phyloP scores from a whole-genome alignment of 176 grass and related monocot genomes.

The Aegilops umbellulata region DNA sequence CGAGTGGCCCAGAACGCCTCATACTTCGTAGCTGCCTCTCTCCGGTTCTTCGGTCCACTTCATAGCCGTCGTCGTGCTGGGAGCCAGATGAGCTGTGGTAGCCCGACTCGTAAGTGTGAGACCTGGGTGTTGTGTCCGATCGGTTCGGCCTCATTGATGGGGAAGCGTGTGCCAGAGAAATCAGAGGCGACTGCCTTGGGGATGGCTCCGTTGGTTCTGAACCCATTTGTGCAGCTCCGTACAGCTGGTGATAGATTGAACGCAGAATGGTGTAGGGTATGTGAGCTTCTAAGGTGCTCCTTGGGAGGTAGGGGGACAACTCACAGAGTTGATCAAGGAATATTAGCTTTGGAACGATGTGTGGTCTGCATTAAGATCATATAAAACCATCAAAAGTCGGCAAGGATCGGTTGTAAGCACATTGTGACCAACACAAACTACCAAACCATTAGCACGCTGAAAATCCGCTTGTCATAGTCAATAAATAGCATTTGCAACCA shows the following conservation, averaged over 20 bases:
- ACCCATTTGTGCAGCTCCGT: slow-evolving; percentile 49
- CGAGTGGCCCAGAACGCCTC: slow-evolving; percentile 80
- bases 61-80: slow-evolving; percentile 58
- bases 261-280: slow-evolving; percentile 91
- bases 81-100: slow-evolving; percentile 52
- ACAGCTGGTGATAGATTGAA: slow-evolving; percentile 81
- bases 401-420: neutral
- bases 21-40: slow-evolving; percentile 66
- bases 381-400: neutral
- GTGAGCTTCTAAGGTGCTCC: slow-evolving; percentile 95
- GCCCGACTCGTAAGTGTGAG: slow-evolving; percentile 52
- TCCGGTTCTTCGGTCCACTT: slow-evolving; percentile 53
- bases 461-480: neutral
- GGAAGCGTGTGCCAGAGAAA: slow-evolving; percentile 77
- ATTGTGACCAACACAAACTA: slow-evolving; percentile 5
- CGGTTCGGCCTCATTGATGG: slow-evolving; percentile 52
- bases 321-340: slow-evolving; percentile 92
- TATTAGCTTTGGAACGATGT: slow-evolving; percentile 84
- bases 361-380: slow-evolving; percentile 43
- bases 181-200: slow-evolving; percentile 86
- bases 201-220: slow-evolving; percentile 60
- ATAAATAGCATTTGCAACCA: neutral
- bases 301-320: slow-evolving; percentile 80
- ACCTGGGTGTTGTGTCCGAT: slow-evolving; percentile 51
- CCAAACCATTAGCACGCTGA: neutral